These are phyloP conservation scores for Brasilioporus rufonigricans DNA, from an alignment of 768 basidiomycete species.

Conservation along the genomic window DNA sequence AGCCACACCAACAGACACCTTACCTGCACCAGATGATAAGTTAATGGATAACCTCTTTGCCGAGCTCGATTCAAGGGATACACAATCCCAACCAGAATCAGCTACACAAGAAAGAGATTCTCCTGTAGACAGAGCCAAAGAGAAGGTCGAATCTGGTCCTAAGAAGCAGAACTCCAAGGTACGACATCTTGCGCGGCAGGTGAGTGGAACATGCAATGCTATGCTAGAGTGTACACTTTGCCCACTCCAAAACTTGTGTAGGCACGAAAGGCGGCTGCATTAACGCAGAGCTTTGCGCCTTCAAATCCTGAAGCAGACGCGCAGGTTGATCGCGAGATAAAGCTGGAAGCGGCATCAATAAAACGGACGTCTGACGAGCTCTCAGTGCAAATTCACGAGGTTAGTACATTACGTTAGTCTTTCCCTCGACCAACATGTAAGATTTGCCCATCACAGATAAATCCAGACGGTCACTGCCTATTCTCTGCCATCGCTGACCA, in stretches of 20 bases:
- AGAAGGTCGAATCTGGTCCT: constrained; percentile 19
- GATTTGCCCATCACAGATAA: constrained; percentile 55
- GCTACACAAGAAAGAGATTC: constrained; percentile 42
- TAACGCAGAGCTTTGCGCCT: constrained; percentile 51
- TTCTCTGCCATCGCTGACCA: constrained; percentile 95
- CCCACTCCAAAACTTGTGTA: constrained; percentile 28
- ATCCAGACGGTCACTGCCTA: constrained; percentile 94
- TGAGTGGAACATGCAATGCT: constrained; percentile 27
- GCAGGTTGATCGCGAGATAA: constrained; percentile 59
- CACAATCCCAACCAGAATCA: constrained; percentile 38
- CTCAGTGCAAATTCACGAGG: constrained; percentile 66
- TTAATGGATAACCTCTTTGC: constrained; percentile 75
- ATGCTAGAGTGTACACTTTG: not conserved
- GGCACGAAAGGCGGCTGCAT: constrained; percentile 70
- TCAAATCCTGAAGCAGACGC: constrained; percentile 61
- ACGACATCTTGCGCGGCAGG: constrained; percentile 73
- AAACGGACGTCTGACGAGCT: constrained; percentile 60
- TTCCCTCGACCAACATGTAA: not conserved
- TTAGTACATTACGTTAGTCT: constrained; percentile 25
- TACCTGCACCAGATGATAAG: constrained; percentile 42
- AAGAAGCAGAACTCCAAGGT: constrained; percentile 57
- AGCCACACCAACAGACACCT: constrained; percentile 15
- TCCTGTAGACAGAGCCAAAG: constrained; percentile 26
- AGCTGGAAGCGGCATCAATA: constrained; percentile 67
- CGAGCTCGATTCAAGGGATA: constrained; percentile 68